Evolutionary conservation across 257 asterid species (phyloP).

Genomic region (Echium plantagineum): DNA sequence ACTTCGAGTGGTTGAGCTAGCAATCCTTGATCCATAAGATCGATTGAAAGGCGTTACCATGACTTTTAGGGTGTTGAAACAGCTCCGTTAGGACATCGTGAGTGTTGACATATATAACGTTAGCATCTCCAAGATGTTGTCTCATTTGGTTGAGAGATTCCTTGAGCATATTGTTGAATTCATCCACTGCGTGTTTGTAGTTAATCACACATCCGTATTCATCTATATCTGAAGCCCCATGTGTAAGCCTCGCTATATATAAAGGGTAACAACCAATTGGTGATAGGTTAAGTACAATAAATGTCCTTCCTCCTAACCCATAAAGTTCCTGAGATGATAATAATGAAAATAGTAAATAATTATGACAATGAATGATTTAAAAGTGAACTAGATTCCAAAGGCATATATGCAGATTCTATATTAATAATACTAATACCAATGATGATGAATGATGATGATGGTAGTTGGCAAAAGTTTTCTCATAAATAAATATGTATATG

Average conservation of each 20-base stretch:
- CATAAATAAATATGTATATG: no score
- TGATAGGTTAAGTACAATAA: slow-evolving; percentile 40
- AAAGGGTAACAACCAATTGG: slow-evolving; percentile 56
- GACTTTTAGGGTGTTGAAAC: slow-evolving; percentile 50
- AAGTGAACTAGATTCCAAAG: no score
- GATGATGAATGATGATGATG: no score
- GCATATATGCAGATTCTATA: no score
- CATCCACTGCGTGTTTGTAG: slow-evolving; percentile 38
- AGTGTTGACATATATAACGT: slow-evolving; percentile 39
- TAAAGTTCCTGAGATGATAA: slow-evolving; percentile 45
- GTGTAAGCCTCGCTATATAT: slow-evolving; percentile 32
- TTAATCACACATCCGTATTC: slow-evolving; percentile 44
- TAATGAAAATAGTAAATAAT: no score
- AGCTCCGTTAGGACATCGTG: slow-evolving; percentile 46
- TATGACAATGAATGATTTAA: no score
- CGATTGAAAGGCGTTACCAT: no score
- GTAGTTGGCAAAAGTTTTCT: no score
- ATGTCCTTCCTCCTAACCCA: slow-evolving; percentile 39
- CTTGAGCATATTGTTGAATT: slow-evolving; percentile 48
- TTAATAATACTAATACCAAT: no score
- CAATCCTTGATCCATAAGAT: no score
- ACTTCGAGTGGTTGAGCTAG: no score
- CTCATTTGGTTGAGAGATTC: slow-evolving; percentile 32
- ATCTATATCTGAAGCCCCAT: slow-evolving; percentile 37
- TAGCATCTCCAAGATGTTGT: slow-evolving; percentile 32